Base-by-base conservation (phyloP, 257 asterid genomes). In the Solanum phureja region DNA sequence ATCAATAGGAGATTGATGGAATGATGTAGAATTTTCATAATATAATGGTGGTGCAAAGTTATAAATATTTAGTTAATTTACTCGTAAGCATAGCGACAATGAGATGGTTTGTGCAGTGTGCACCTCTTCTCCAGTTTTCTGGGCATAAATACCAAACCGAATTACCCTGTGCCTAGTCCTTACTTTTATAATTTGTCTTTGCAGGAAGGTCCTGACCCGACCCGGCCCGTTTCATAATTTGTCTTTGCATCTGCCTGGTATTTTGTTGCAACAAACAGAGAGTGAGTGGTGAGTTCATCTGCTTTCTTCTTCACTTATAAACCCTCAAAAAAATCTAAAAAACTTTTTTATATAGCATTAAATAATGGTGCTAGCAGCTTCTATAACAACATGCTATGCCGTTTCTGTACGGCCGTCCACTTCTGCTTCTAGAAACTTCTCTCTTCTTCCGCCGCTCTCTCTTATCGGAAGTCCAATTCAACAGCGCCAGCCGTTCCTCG, bases 381-480 rank as follows among this genome's bases (percentile, higher is more conserved):
- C 88, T 71, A 87, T 91, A 34, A 87, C 31, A 84, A 87, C 93
- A 11, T 82, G 81, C 93, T 86, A 74, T 86, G 86, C 87, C 82
- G 89, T 91, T 86, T 62, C 89, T 12, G 68, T 87, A 12, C 88
- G 94, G n/a, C 60, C 89, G 31, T 69, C 49, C 11, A 72, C 90
- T 49, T 76, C 23, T 86, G 46, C 90, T 91, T 88, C 90, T 87
- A 90, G 91, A 88, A 93, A 33, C 77, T 90, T 92, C 86, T 83
- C 85, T 38, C 88, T 11, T 83, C 89, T 38, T 75, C 83, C 42
- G 68, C 68, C 83, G 18, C 66, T 71, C 87, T 88, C 73, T 88
- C 89, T 19, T 49, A 49, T 83, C 40, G 31, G 88, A 87, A 29
- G 76, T 69, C 11, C 56, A 42, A 29, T 58, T 38, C 72, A 60